Percentiles rank a stretch among this genome's conserved stretches.
Conservation (phyloP, 768 basidiomycete species). For the Boletus edulis region DNA sequence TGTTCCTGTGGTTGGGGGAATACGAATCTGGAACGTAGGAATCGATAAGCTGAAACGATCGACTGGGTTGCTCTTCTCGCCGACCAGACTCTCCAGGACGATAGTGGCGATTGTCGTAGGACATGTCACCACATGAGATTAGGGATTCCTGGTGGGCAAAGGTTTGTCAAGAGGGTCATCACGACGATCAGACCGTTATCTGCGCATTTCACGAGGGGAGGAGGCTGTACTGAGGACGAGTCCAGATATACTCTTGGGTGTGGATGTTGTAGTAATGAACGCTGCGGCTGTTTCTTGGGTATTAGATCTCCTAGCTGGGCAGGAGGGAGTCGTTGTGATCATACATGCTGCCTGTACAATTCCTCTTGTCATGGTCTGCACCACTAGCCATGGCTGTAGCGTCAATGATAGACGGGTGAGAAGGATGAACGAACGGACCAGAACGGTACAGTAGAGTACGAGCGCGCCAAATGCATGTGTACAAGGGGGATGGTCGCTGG, state of each 20-base stretch:
- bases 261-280: slow-evolving; percentile 58
- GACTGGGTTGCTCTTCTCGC: slow-evolving; percentile 25
- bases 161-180: slow-evolving; percentile 28
- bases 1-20: slow-evolving; percentile 22
- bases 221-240: slow-evolving; percentile 43
- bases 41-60: slow-evolving; percentile 22
- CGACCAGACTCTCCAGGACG: slow-evolving; percentile 42
- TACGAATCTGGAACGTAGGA: slow-evolving; percentile 30
- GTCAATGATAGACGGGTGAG: slow-evolving; percentile 57
- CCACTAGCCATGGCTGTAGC: slow-evolving; percentile 60
- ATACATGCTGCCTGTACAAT: no score
- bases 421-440: slow-evolving; percentile 53
- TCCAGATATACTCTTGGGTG: slow-evolving; percentile 60
- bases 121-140: slow-evolving; percentile 35
- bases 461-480: slow-evolving; percentile 38
- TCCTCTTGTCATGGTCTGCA: slow-evolving; percentile 42
- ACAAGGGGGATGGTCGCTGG: slow-evolving; percentile 25
- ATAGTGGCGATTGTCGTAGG: slow-evolving; percentile 65
- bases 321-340: slow-evolving; percentile 43
- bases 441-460: slow-evolving; percentile 52
- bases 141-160: slow-evolving; percentile 22
- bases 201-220: slow-evolving; percentile 22
- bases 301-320: slow-evolving; percentile 58
- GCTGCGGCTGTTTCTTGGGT: slow-evolving; percentile 47
- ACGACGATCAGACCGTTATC: slow-evolving; percentile 23